These are phyloP conservation scores for Austropuccinia psidii DNA, from an alignment of 1,284 basidiomycete species.

Conservation along the genomic window DNA sequence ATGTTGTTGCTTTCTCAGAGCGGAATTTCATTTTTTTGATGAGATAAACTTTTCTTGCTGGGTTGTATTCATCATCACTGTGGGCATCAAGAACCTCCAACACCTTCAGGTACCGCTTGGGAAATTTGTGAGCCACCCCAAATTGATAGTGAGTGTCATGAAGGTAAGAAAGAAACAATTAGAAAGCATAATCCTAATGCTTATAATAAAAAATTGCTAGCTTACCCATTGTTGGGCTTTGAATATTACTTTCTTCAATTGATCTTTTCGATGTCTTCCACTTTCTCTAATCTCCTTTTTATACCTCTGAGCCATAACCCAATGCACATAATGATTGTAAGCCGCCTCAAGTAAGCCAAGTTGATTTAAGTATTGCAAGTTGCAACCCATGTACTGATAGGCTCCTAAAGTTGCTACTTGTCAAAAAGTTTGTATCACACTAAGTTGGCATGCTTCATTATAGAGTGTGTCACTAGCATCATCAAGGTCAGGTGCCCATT, in stretches of 20 bases:
- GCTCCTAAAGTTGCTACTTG: not conserved
- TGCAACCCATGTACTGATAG: not conserved
- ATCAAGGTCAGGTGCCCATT: slow-evolving; percentile 1
- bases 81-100: not conserved
- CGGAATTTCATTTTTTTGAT: not conserved
- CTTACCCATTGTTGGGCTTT: slow-evolving; percentile 7
- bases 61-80: not conserved
- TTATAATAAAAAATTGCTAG: too few species aligned
- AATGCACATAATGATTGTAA: slow-evolving; percentile 27
- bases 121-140: not conserved
- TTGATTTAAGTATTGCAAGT: not conserved
- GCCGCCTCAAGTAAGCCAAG: not conserved
- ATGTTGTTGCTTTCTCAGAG: not conserved
- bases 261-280: not conserved
- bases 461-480: too few species aligned
- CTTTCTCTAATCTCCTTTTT: not conserved
- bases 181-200: too few species aligned
- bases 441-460: not conserved
- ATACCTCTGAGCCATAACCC: not conserved
- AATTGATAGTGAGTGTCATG: not conserved
- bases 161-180: too few species aligned
- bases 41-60: not conserved
- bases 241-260: not conserved
- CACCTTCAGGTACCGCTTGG: not conserved
- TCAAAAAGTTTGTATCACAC: not conserved